Percentiles rank a stretch among this genome's conserved stretches.
Evolutionary conservation across 352 stramenopile genomes (phyloP).

Genomic region (Pythium coloratum): DNA sequence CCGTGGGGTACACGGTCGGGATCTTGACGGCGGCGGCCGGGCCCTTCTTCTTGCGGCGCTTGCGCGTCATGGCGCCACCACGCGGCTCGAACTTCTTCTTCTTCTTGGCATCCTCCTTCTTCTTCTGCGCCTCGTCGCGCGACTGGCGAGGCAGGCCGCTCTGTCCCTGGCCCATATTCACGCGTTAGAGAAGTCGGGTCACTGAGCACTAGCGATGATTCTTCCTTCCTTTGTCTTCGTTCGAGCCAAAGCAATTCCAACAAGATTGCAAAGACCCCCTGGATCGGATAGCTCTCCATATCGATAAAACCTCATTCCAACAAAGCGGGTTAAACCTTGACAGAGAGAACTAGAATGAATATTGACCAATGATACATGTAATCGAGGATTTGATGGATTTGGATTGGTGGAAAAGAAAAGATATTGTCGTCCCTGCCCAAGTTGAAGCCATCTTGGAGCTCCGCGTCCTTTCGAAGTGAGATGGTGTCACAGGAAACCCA

Average conservation of each 20-base stretch:
- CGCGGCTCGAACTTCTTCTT: conserved; percentile 94
- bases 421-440: not conserved
- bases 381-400: not conserved
- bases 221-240: conserved; percentile 11
- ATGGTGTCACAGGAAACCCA: conserved; percentile 4
- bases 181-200: not conserved
- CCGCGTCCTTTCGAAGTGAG: not conserved
- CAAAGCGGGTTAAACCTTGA: conserved; percentile 14
- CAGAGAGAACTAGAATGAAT: not conserved
- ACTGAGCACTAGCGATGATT: not conserved
- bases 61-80: conserved; percentile 82
- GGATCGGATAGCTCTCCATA: not conserved
- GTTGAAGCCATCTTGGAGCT: conserved; percentile 14
- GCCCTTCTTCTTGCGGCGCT: conserved; percentile 93
- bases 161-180: conserved; percentile 81
- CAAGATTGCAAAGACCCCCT: conserved; percentile 6
- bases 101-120: conserved; percentile 93
- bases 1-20: conserved; percentile 93
- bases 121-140: conserved; percentile 82
- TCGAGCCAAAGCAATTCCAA: conserved; percentile 3
- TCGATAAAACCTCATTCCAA: not conserved
- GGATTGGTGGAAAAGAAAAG: conserved; percentile 23
- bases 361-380: conserved; percentile 3
- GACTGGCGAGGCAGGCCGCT: conserved; percentile 80
- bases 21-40: conserved; percentile 87